Base-by-base conservation (phyloP, 352 stramenopile species). In the Phytophthora europaea region DNA sequence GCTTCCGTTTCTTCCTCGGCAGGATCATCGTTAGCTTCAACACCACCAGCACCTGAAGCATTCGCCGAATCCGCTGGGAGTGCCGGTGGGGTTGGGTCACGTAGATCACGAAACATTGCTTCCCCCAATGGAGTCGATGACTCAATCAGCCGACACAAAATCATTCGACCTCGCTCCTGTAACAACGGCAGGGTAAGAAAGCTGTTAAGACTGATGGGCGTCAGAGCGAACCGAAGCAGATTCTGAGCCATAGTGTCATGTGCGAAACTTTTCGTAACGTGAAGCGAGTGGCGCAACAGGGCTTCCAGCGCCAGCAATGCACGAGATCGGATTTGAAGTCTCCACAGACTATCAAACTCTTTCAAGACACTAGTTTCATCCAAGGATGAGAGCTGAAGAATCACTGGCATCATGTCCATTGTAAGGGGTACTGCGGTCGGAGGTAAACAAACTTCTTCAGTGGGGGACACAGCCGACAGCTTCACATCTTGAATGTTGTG, bases 401-500 rank as follows among this genome's bases (percentile, higher is more conserved):
- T 94, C 2, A 94, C 83, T 1, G 87, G 90, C 79, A 97, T 94
- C 83, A 95, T 93, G 15, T 94, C 87, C 23, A 83, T 50, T 4
- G 80, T 91, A 13, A 94, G 45, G 13, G 80, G 72, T 8, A 87
- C 65, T 6, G 77, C 76, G 15, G 88, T 78, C 2, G 82, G 79
- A 6, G 85, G 75, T 20, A 94, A 78, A n/a, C 80, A 76, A 5
- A 97, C 85, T 77, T 95, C 89, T 82, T 97, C 90, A 15, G 87
- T 82, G 0, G 90, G 90, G 2, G 88, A 91, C 4, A 97, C 45
- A 10, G 78, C 84, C 2, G 84, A 80, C 6, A 94, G 55, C 6
- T 79, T 83, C 6, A 97, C 88, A 75, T 94, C 85, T 79, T 97
- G 90, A 10, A 96, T 82, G 54, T 97, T 96, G 62, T 95, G 88